These are phyloP conservation scores for Hymenoscyphus occultus DNA, from an alignment of 2,329 filamentous ascomycete genomes.

Conservation along the genomic window DNA sequence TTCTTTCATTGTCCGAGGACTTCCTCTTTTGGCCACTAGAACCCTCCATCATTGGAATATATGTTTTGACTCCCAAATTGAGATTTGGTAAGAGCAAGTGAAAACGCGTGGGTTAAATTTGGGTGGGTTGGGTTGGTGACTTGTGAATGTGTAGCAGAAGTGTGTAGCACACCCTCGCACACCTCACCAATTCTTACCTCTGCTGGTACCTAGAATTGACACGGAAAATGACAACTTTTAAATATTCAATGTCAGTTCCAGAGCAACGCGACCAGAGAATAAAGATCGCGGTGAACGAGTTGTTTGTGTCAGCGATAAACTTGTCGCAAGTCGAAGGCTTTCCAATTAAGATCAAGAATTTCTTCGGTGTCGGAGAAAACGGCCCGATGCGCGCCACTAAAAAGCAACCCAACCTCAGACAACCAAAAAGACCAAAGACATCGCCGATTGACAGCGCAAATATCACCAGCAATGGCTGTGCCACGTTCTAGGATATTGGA, in stretches of 20 bases:
- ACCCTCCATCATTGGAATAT: neutral
- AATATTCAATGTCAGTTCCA: neutral
- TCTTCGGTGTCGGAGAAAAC: conserved; percentile 19
- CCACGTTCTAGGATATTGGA: conserved; percentile 62
- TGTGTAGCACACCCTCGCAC: neutral
- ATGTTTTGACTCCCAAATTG: neutral
- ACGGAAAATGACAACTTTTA: neutral
- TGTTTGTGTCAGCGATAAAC: neutral
- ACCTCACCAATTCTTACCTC: neutral
- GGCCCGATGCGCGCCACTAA: conserved; percentile 15
- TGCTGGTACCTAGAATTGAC: neutral
- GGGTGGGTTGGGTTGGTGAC: neutral
- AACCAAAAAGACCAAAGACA: conserved; percentile 3
- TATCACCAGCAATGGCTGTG: conserved; percentile 54
- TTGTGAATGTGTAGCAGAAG: neutral
- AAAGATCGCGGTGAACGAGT: neutral
- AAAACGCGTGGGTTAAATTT: neutral
- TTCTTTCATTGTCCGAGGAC: conserved; percentile 8
- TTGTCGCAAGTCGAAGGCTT: neutral
- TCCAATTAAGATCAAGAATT: neutral
- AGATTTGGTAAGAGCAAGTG: neutral
- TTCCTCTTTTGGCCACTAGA: conserved; percentile 25
- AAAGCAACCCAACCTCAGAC: conserved; percentile 16
- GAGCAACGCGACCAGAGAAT: neutral
- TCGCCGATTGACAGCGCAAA: conserved; percentile 7